Evolutionary conservation across 331 rosid species (phyloP).

Genomic region (Rhamnella rubrinervis): DNA sequence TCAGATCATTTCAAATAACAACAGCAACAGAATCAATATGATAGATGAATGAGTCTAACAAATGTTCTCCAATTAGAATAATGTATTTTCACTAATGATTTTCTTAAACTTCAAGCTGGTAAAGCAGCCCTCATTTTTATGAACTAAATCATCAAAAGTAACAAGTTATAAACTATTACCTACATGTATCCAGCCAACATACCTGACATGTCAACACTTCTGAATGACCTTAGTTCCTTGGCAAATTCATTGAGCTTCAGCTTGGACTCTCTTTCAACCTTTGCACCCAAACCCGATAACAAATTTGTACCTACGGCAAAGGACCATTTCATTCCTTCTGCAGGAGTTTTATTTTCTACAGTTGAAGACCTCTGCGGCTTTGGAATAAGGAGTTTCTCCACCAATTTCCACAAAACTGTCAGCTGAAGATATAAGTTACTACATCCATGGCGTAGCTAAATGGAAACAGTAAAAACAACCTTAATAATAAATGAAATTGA

Average conservation of each 20-base stretch:
- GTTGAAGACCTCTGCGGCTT: constrained; percentile 49
- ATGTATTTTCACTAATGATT: not conserved
- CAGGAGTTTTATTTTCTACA: constrained; percentile 45
- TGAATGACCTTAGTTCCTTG: constrained; percentile 75
- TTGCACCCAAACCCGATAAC: constrained; percentile 68
- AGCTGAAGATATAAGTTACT: constrained; percentile 70
- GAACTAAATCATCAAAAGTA: constrained; percentile 17
- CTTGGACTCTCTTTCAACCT: constrained; percentile 81
- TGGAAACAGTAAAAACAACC: not conserved
- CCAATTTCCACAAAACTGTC: constrained; percentile 97
- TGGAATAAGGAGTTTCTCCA: constrained; percentile 69
- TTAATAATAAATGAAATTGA: too few relatives aligned
- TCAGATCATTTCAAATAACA: not conserved
- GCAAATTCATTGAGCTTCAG: constrained; percentile 91
- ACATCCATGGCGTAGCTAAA: constrained; percentile 12
- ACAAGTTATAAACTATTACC: constrained; percentile 11
- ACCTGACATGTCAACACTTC: constrained; percentile 94
- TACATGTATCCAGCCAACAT: constrained; percentile 30
- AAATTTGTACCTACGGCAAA: constrained; percentile 73
- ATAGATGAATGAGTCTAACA: not conserved
- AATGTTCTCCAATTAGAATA: not conserved
- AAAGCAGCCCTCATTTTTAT: not conserved
- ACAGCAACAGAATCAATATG: not conserved
- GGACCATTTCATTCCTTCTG: constrained; percentile 78
- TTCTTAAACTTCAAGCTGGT: not conserved